Evolutionary conservation across 2,329 filamentous ascomycete species (phyloP).

Genomic region (Kalaharituber pfeilii): DNA sequence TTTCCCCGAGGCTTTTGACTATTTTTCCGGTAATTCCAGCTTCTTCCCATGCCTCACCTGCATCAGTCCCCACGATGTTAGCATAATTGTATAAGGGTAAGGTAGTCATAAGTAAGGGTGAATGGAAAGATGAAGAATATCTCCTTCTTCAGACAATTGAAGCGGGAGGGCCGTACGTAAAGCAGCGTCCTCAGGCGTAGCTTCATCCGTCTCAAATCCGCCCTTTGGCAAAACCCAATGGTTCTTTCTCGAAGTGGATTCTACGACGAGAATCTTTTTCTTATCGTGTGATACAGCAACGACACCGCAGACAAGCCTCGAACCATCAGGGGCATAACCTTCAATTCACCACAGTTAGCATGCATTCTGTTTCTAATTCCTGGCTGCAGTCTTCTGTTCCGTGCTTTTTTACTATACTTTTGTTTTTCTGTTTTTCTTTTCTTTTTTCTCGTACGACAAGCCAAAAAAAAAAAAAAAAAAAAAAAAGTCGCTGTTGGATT

Average conservation of each 20-base stretch:
- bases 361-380: no score
- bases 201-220: conserved; percentile 92
- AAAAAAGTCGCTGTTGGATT: conserved; percentile 5
- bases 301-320: conserved; percentile 85
- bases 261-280: conserved; percentile 76
- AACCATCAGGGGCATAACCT: conserved; percentile 87
- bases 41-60: conserved; percentile 90
- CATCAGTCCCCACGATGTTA: not conserved
- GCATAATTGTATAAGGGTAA: no score
- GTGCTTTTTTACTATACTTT: no score
- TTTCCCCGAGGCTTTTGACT: conserved; percentile 68
- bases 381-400: no score
- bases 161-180: conserved; percentile 5
- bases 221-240: conserved; percentile 90
- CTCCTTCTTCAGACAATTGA: no score
- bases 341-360: no score
- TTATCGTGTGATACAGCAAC: conserved; percentile 79
- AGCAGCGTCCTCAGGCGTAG: conserved; percentile 64
- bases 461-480: no score
- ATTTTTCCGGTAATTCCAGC: conserved; percentile 78
- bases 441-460: no score
- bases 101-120: no score
- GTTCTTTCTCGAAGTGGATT: conserved; percentile 73
- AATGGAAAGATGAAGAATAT: no score
- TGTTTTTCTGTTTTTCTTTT: no score